Conservation (phyloP, 2,329 filamentous ascomycete genomes). For the Xylariaceae sp. region DNA sequence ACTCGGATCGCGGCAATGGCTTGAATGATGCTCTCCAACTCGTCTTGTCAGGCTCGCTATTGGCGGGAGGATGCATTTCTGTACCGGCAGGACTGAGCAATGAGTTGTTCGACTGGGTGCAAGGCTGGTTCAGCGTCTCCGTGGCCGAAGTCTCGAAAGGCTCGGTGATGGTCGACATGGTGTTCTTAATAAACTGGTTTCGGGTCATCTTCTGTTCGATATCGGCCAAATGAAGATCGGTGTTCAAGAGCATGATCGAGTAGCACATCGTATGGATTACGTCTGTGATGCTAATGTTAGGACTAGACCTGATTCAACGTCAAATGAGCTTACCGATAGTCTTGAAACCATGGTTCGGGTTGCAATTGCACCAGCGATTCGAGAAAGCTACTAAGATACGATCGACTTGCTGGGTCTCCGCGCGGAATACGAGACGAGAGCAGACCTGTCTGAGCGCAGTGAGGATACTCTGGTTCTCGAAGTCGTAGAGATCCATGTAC, state of each 20-base stretch:
- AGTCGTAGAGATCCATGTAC: conserved; percentile 92
- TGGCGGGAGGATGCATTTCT: conserved; percentile 19
- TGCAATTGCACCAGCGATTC: conserved; percentile 87
- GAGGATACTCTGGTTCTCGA: conserved; percentile 73
- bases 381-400: conserved; percentile 88
- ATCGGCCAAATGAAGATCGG: conserved; percentile 89
- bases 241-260: conserved; percentile 90
- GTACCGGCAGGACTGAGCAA: conserved; percentile 27
- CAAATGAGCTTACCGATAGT: conserved; percentile 57
- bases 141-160: conserved; percentile 68
- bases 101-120: conserved; percentile 37
- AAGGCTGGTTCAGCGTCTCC: conserved; percentile 55
- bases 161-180: conserved; percentile 79
- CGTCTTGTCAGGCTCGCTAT: conserved; percentile 25
- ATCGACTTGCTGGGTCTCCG: conserved; percentile 95
- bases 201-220: conserved; percentile 96
- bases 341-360: conserved; percentile 89
- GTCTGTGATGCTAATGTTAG: conserved; percentile 48
- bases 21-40: conserved; percentile 43
- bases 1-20: conserved; percentile 44
- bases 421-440: conserved; percentile 72
- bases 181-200: conserved; percentile 92
- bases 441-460: conserved; percentile 75
- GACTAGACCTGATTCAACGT: not conserved
- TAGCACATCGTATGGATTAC: conserved; percentile 97